Percentiles rank a stretch among this genome's conserved stretches.
phyloP scores from a whole-genome alignment of 177 flowering plant genomes.

The Vitis hybrid region DNA sequence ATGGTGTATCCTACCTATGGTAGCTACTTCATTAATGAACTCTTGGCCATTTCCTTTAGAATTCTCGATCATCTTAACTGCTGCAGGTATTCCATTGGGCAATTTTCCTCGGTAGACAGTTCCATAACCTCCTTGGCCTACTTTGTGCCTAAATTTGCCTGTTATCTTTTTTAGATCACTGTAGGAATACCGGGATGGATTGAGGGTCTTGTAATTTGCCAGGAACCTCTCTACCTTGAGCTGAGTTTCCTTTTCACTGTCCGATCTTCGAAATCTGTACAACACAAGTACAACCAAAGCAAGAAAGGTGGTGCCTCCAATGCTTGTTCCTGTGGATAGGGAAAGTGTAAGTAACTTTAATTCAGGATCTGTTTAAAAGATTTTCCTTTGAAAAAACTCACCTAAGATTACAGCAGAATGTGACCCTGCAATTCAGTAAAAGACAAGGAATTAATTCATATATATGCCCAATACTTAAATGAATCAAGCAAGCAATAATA shows the following conservation, averaged over 20 bases:
- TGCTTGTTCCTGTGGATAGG: too few species aligned
- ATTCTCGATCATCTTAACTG: background rate
- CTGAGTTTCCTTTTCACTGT: background rate
- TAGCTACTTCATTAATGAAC: background rate
- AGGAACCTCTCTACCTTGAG: background rate
- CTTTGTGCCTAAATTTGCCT: background rate
- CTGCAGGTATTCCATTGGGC: background rate
- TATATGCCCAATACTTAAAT: too few species aligned
- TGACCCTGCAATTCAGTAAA: too few species aligned
- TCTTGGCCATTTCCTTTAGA: background rate
- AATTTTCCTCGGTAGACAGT: background rate
- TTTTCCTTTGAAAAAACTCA: too few species aligned
- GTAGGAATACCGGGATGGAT: background rate
- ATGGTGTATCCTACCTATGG: background rate
- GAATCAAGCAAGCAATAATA: too few species aligned
- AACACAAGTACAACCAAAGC: background rate
- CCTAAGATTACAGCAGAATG: too few species aligned
- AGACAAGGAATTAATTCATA: too few species aligned
- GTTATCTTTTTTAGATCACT: background rate
- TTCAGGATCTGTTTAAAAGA: too few species aligned
- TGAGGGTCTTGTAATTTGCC: background rate
- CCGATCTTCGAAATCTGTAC: background rate
- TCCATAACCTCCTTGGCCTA: conserved; percentile 3
- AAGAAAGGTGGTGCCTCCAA: background rate
- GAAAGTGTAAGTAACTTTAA: too few species aligned